A percentile compares a stretch with the other conserved stretches of the same genome.
phyloP scores from a whole-genome alignment of 495 filamentous ascomycete species.

The Polyplosphaeria fusca region DNA sequence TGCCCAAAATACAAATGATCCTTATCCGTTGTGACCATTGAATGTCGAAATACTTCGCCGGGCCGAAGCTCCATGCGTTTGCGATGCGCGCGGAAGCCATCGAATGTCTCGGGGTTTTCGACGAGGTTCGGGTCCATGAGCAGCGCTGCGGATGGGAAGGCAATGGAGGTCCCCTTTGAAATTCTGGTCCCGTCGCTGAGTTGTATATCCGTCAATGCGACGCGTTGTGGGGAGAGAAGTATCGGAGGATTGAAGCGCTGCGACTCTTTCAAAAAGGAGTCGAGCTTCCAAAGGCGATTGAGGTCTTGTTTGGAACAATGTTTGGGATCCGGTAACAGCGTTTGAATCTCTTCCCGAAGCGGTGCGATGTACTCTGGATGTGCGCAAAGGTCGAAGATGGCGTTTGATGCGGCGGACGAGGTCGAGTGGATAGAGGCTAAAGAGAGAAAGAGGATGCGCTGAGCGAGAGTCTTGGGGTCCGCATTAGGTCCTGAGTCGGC shows the following conservation, averaged over 20 bases:
- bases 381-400: background rate
- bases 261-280: background rate
- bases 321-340: background rate
- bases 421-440: background rate
- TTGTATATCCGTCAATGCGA: background rate
- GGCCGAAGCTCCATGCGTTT: too few relatives aligned
- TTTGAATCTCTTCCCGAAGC: background rate
- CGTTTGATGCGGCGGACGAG: background rate
- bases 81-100: background rate
- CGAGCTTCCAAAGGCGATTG: background rate
- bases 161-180: background rate
- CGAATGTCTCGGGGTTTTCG: background rate
- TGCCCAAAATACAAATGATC: too few relatives aligned
- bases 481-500: too few relatives aligned
- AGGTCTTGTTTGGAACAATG: background rate
- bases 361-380: background rate
- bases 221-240: background rate
- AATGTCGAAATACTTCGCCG: too few relatives aligned
- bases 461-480: too few relatives aligned
- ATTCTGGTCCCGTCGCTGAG: background rate
- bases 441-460: too few relatives aligned
- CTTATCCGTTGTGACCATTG: too few relatives aligned
- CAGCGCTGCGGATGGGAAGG: background rate
- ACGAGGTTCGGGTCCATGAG: background rate
- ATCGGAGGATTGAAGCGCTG: background rate